Conservation (phyloP, 495 filamentous ascomycete species). For the Aspergillus campestris region DNA sequence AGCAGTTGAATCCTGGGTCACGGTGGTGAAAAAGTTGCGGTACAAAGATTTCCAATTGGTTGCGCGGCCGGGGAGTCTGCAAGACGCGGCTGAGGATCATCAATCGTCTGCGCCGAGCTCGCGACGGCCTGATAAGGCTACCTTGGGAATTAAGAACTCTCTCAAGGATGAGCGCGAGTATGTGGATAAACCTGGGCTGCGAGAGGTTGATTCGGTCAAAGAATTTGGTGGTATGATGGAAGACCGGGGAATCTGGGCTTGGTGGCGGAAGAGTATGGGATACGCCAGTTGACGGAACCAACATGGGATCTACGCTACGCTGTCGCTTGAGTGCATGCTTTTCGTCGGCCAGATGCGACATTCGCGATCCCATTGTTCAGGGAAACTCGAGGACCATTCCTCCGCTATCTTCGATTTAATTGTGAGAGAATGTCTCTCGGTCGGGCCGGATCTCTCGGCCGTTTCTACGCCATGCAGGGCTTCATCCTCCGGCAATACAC, state of each 20-base stretch:
- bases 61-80: slow-evolving; percentile 22
- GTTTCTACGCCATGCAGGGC: too few relatives aligned
- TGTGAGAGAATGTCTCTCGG: too few relatives aligned
- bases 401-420: too few relatives aligned
- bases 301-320: too few relatives aligned
- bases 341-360: neutral
- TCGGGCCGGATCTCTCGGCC: too few relatives aligned
- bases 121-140: too few relatives aligned
- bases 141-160: neutral
- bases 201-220: slow-evolving; percentile 36
- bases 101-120: too few relatives aligned
- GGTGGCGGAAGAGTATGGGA: slow-evolving; percentile 45
- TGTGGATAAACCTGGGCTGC: slow-evolving; percentile 10
- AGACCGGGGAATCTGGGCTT: slow-evolving; percentile 32
- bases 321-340: neutral
- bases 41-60: slow-evolving; percentile 47
- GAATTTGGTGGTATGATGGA: slow-evolving; percentile 39
- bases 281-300: slow-evolving; percentile 27
- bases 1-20: slow-evolving; percentile 47
- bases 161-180: neutral
- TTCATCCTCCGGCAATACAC: too few relatives aligned
- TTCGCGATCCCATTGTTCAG: too few relatives aligned
- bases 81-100: slow-evolving; percentile 4
- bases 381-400: too few relatives aligned
- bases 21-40: slow-evolving; percentile 39